Conservation (phyloP, 192 early-diverging fungal genomes). For the Umbelopsis sp. region DNA sequence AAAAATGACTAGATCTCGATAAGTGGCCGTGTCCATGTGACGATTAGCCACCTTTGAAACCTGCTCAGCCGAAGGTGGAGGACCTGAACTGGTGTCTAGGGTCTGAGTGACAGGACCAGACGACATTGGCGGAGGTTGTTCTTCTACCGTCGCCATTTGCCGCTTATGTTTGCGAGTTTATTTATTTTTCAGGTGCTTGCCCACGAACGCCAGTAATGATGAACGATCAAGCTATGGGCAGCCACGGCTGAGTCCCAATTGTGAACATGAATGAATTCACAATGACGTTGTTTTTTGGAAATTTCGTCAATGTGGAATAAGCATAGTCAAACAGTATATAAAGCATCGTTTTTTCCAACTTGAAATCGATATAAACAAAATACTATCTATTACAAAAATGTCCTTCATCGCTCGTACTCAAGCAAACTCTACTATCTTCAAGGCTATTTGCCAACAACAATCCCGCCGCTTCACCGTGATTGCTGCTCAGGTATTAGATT, state of each 20-base stretch:
- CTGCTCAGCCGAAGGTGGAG: constrained; percentile 14
- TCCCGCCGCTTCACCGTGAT: background rate
- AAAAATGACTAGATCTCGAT: constrained; percentile 79
- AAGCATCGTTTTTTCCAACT: background rate
- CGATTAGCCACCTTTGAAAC: constrained; percentile 11
- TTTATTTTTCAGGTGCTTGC: background rate
- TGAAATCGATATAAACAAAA: background rate
- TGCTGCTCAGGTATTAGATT: background rate
- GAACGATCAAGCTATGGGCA: too few species aligned
- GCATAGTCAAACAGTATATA: constrained; percentile 8
- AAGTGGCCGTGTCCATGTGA: constrained; percentile 46
- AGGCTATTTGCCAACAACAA: constrained; percentile 1
- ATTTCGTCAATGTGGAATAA: background rate
- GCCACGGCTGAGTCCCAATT: background rate
- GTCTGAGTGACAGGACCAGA: constrained; percentile 11
- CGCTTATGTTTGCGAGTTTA: background rate
- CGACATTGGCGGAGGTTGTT: background rate
- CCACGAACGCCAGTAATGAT: background rate
- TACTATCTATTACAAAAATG: background rate
- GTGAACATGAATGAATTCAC: constrained; percentile 19
- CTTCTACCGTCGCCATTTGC: constrained; percentile 15
- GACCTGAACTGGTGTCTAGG: background rate
- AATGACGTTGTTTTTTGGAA: constrained; percentile 7
- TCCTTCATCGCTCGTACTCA: constrained; percentile 3
- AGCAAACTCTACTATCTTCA: constrained; percentile 7